Base-by-base conservation (phyloP, 176 grass and related monocot species). In the Musa acuminata region DNA sequence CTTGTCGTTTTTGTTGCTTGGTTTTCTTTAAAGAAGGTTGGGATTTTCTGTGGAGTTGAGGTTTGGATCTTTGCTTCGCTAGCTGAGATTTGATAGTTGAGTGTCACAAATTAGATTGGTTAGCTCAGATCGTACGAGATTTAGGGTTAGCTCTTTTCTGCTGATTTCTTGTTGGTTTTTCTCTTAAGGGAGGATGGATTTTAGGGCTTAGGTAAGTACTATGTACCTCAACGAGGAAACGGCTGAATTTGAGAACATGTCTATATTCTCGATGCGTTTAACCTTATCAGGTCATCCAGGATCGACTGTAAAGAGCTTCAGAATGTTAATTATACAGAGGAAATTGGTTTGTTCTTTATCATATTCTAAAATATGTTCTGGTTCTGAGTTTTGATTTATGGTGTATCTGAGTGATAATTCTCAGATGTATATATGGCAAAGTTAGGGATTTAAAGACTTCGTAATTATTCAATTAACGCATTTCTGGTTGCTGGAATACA, bases 1-100 rank as follows among this genome's bases (percentile, higher is more conserved):
- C 58, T 69, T 49, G 68, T 80, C 51, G 68, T 57, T 43, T 58
- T 74, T 59, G 52, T 54, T 26, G 52, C 21, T 53, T 70, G 14
- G 43, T 50, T 49, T 11, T 20, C 12, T 50, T n/a, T 8, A 19
- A 25, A 9, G 63, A 2, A 2, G 62, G 9, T 13, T 11, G 63
- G 8, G 20, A 65, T 65, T 23, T 27, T 65, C 35, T 43, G 35
- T 65, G 12, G 9, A 12, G 3, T 65, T 29, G 24, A 3, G 11
- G 63, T 26, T 65, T 13, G 11, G 35, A 26, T 24, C 8, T 24
- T 65, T 9, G 14, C 55, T 57, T 57, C 55, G 20, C 17, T 8
- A 60, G 3, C 35, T 19, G 17, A n/a, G 14, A 60, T 60, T 60
- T 60, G 4, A 17, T 21, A 43, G 57, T 3, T 60, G 17, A n/a